These are phyloP conservation scores for Crotalaria pallida DNA, from an alignment of 306 rosid species.

Conservation along the genomic window DNA sequence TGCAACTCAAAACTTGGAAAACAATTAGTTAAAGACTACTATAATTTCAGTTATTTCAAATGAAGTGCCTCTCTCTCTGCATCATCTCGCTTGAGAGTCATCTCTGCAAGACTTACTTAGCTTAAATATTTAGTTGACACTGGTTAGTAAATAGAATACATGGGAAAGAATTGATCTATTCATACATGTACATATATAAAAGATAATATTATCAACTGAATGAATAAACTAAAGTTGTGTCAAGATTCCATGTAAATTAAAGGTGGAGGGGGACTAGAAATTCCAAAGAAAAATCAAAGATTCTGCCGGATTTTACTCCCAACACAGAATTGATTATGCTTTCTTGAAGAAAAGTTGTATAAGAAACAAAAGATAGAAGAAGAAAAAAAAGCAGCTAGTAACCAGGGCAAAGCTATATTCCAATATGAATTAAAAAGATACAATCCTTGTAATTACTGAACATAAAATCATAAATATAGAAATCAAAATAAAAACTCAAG, in stretches of 20 bases:
- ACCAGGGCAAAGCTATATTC: not conserved
- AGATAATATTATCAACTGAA: not conserved
- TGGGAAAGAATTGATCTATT: too few species aligned
- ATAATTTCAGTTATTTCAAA: too few species aligned
- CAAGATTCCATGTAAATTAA: not conserved
- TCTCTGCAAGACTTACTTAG: not conserved
- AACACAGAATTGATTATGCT: not conserved
- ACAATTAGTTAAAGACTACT: too few species aligned
- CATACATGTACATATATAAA: too few species aligned
- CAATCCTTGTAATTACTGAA: not conserved
- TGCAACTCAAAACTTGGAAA: too few species aligned
- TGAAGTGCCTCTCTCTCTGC: too few species aligned
- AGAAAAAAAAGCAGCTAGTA: constrained; percentile 6
- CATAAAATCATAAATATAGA: not conserved
- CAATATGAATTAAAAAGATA: not conserved
- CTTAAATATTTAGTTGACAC: not conserved
- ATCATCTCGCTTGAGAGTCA: not conserved
- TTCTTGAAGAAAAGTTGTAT: constrained; percentile 10
- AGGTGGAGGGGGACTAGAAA: not conserved
- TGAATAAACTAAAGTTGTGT: not conserved
- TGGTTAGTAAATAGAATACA: not conserved
- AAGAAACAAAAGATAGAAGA: constrained; percentile 1
- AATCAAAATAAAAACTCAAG: too few species aligned
- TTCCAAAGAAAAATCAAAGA: constrained; percentile 21
- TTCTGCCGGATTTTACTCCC: constrained; percentile 17